Percentiles rank a stretch among this genome's conserved stretches.
phyloP scores from a whole-genome alignment of 192 early-diverging fungal species.

The Pilaira anomala region DNA sequence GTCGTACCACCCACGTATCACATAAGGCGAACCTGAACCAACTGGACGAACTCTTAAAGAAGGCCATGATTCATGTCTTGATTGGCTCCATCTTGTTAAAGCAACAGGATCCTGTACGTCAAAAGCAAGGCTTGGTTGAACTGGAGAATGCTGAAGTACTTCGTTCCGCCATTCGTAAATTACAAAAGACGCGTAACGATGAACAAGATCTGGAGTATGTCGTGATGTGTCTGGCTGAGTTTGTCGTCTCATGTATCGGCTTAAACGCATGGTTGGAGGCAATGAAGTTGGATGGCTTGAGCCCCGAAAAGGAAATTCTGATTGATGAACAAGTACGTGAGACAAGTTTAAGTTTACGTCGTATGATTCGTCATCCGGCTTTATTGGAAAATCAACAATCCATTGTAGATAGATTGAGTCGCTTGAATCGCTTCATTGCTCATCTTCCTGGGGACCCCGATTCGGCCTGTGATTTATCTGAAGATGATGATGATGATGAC shows the following conservation, averaged over 20 bases:
- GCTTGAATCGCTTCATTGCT: not conserved
- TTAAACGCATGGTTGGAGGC: constrained; percentile 26
- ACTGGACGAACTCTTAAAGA: constrained; percentile 6
- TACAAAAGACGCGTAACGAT: not conserved
- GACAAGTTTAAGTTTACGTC: not conserved
- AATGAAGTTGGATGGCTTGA: not conserved
- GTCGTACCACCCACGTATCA: not conserved
- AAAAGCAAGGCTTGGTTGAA: constrained; percentile 11
- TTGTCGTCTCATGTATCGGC: constrained; percentile 19
- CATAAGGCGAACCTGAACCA: constrained; percentile 1
- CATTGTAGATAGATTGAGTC: constrained; percentile 10
- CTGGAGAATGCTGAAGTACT: constrained; percentile 7
- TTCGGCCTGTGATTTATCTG: constrained; percentile 16
- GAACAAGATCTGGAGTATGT: constrained; percentile 11
- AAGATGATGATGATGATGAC: not conserved
- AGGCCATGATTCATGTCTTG: constrained; percentile 3
- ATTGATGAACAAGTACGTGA: constrained; percentile 13
- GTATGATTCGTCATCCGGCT: constrained; percentile 10
- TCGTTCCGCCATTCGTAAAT: not conserved
- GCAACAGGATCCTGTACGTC: not conserved
- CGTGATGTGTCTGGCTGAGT: constrained; percentile 21
- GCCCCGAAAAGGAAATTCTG: not conserved
- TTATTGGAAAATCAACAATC: constrained; percentile 6
- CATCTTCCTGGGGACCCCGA: constrained; percentile 2
- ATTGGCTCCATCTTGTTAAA: constrained; percentile 5